These are phyloP conservation scores for Ilyonectria mors-panacis DNA, from an alignment of 2,329 filamentous ascomycete genomes.

Conservation along the genomic window DNA sequence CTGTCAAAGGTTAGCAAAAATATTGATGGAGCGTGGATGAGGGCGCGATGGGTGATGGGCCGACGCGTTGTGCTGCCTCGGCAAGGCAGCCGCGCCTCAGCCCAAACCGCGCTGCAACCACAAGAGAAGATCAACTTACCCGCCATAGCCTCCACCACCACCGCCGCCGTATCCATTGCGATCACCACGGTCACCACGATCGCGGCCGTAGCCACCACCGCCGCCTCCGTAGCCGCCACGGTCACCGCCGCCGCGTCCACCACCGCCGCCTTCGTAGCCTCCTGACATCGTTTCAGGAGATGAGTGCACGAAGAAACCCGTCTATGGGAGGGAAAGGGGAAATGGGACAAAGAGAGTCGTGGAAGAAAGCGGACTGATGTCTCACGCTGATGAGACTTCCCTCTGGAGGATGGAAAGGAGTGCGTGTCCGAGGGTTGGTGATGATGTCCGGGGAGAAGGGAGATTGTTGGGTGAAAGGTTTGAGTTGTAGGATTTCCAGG, in stretches of 20 bases:
- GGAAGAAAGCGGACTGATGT: slow-evolving; percentile 36
- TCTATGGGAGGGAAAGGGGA: slow-evolving; percentile 21
- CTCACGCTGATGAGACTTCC: slow-evolving; percentile 40
- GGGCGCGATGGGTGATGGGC: slow-evolving; percentile 30
- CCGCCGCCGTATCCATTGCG: slow-evolving; percentile 58
- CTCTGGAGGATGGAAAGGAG: slow-evolving; percentile 48
- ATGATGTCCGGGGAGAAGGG: slow-evolving; percentile 44
- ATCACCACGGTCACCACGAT: slow-evolving; percentile 62
- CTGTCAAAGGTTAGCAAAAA: slow-evolving; percentile 60
- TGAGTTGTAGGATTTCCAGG: slow-evolving; percentile 36
- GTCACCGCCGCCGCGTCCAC: slow-evolving; percentile 51
- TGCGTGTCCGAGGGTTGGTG: slow-evolving; percentile 48
- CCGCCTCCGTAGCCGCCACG: slow-evolving; percentile 46
- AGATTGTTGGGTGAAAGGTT: slow-evolving; percentile 48
- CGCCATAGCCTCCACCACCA: slow-evolving; percentile 51
- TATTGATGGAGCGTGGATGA: slow-evolving; percentile 20
- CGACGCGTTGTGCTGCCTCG: slow-evolving; percentile 20
- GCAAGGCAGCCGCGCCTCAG: slow-evolving; percentile 30
- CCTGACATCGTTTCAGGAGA: slow-evolving; percentile 61
- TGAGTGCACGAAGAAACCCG: slow-evolving; percentile 31
- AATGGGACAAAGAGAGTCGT: slow-evolving; percentile 40
- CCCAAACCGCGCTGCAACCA: slow-evolving; percentile 26
- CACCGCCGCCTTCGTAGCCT: slow-evolving; percentile 46
- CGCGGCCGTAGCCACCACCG: slow-evolving; percentile 55
- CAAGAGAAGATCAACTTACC: slow-evolving; percentile 52